A percentile compares a stretch with the other conserved stretches of the same genome.
These are phyloP conservation scores for Xylaria sp. DNA, from an alignment of 2,329 filamentous ascomycete species.

Conservation along the genomic window DNA sequence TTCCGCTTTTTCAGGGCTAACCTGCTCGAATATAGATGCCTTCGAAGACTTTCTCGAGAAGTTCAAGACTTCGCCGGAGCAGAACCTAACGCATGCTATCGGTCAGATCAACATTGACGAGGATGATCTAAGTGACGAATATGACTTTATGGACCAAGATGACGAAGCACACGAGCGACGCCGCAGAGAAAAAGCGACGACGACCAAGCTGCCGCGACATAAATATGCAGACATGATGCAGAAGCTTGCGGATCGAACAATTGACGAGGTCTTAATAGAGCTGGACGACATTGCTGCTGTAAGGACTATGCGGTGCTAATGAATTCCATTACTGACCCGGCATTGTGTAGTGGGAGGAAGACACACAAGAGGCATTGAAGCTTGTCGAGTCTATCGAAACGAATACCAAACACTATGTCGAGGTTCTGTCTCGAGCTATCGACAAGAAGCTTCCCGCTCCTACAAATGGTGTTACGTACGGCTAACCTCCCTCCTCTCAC, in stretches of 20 bases:
- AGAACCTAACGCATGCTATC: constrained; percentile 77
- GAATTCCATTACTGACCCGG: constrained; percentile 5
- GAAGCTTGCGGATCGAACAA: constrained; percentile 78
- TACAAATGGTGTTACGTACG: constrained; percentile 74
- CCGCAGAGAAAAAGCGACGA: constrained; percentile 52
- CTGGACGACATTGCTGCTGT: constrained; percentile 83
- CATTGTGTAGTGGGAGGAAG: constrained; percentile 69
- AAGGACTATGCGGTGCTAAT: constrained; percentile 36
- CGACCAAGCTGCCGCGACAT: constrained; percentile 62
- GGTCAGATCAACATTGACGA: constrained; percentile 85
- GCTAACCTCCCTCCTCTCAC: constrained; percentile 10
- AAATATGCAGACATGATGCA: constrained; percentile 92
- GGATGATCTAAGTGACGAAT: constrained; percentile 84
- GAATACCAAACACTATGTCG: constrained; percentile 95
- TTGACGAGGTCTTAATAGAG: constrained; percentile 80
- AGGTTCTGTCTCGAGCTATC: constrained; percentile 84
- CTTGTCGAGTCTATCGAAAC: constrained; percentile 83
- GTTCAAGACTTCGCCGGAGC: constrained; percentile 80
- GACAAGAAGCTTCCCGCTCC: constrained; percentile 84
- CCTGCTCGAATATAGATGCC: constrained; percentile 55
- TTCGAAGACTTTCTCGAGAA: constrained; percentile 86
- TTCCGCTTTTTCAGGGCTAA: constrained; percentile 31
- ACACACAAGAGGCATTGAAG: constrained; percentile 67
- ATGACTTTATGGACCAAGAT: constrained; percentile 88
- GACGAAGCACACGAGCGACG: constrained; percentile 60